These are phyloP conservation scores for Coniochaeta hoffmannii DNA, from an alignment of 2,329 filamentous ascomycete species.

Conservation along the genomic window DNA sequence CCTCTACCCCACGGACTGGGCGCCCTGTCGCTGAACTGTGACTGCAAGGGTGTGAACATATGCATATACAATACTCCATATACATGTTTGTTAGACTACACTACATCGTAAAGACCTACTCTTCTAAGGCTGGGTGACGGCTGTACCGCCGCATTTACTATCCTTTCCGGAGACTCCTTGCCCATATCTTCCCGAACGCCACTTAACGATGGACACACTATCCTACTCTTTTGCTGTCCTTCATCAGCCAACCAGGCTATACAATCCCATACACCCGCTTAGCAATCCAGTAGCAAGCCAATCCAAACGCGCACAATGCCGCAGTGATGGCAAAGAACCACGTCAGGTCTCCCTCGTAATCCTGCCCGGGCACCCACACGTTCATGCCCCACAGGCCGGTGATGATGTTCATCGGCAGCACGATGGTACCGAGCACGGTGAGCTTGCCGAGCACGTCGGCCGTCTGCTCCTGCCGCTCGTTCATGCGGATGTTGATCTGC, in stretches of 20 bases:
- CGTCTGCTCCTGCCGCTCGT: slow-evolving; percentile 92
- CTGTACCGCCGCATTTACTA: too few relatives aligned
- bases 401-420: slow-evolving; percentile 98
- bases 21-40: too few relatives aligned
- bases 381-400: slow-evolving; percentile 99
- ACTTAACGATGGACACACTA: too few relatives aligned
- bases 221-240: too few relatives aligned
- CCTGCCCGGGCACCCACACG: slow-evolving; percentile 89
- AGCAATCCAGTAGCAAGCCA: slow-evolving; percentile 72
- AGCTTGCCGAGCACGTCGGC: slow-evolving; percentile 91
- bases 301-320: slow-evolving; percentile 69
- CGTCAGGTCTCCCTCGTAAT: slow-evolving; percentile 62
- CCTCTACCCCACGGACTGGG: too few relatives aligned
- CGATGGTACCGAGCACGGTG: slow-evolving; percentile 92
- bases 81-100: too few relatives aligned
- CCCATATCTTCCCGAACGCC: too few relatives aligned
- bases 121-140: too few relatives aligned
- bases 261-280: slow-evolving; percentile 80
- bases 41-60: too few relatives aligned
- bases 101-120: too few relatives aligned
- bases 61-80: too few relatives aligned
- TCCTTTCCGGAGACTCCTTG: too few relatives aligned
- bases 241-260: slow-evolving; percentile 25
- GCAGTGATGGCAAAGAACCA: slow-evolving; percentile 74
- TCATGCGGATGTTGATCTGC: slow-evolving; percentile 98